A percentile compares a stretch with the other conserved stretches of the same genome.
phyloP scores from a whole-genome alignment of 257 asterid species.

The Jacaranda copaia region DNA sequence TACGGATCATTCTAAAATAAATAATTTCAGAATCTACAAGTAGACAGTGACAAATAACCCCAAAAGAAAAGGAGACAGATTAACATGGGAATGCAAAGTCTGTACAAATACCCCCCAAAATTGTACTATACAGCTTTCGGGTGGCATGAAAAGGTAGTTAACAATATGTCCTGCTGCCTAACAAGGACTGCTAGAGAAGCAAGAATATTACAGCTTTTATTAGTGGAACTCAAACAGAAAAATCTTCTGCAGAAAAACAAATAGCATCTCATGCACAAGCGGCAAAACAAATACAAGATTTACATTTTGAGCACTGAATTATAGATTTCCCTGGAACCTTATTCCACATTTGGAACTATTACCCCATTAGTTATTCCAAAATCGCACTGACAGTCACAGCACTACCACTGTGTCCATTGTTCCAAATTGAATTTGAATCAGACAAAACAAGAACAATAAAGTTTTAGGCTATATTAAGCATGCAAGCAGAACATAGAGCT shows the following conservation, averaged over 20 bases:
- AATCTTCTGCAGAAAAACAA: background rate
- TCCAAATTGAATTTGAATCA: background rate
- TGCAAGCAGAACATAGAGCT: too few relatives aligned
- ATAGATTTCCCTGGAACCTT: background rate
- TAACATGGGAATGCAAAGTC: background rate
- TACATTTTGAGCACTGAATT: background rate
- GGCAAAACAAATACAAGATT: background rate
- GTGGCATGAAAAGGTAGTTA: slow-evolving; percentile 12
- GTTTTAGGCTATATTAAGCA: too few relatives aligned
- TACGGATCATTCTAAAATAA: background rate
- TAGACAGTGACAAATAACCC: background rate
- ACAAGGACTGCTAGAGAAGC: slow-evolving; percentile 25
- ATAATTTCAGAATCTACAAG: background rate
- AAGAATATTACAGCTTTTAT: background rate
- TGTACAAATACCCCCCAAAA: background rate
- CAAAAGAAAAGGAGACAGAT: background rate
- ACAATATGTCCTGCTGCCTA: slow-evolving; percentile 4
- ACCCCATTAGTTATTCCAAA: background rate
- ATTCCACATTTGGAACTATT: too few relatives aligned
- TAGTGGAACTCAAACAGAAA: slow-evolving; percentile 2
- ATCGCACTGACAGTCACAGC: background rate
- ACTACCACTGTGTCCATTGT: background rate
- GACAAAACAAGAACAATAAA: background rate
- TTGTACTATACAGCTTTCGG: slow-evolving; percentile 12
- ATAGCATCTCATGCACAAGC: background rate